Percentiles rank a stretch among this genome's conserved stretches.
phyloP scores from a whole-genome alignment of 768 basidiomycete species.

The Leucosporidium creatinivorum region DNA sequence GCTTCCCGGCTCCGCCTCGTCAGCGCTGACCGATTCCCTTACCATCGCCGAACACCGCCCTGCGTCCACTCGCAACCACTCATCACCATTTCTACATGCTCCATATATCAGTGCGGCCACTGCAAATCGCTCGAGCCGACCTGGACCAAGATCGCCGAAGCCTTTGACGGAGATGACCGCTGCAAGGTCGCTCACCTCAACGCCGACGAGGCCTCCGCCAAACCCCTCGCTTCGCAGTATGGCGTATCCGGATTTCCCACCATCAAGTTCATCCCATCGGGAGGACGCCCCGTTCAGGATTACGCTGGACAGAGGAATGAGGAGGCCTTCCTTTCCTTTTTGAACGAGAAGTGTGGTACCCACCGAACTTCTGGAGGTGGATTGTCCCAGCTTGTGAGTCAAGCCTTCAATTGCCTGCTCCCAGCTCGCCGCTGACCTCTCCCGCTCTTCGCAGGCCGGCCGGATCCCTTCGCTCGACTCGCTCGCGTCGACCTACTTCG shows the following conservation, averaged over 20 bases:
- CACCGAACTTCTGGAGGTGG: conserved; percentile 73
- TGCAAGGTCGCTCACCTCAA: conserved; percentile 86
- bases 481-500: conserved; percentile 68
- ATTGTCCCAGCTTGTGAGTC: conserved; percentile 52
- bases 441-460: conserved; percentile 56
- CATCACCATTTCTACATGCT: conserved; percentile 8
- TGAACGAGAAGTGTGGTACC: conserved; percentile 83
- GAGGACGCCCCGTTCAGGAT: conserved; percentile 45
- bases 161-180: conserved; percentile 68
- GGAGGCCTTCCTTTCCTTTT: conserved; percentile 64
- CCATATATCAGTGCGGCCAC: conserved; percentile 69
- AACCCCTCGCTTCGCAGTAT: conserved; percentile 61
- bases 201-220: conserved; percentile 75
- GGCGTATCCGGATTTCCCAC: conserved; percentile 79
- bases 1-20: too few species aligned
- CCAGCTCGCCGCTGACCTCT: background rate
- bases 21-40: too few species aligned
- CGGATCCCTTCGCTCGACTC: conserved; percentile 67
- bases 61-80: conserved; percentile 14
- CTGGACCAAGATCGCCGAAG: conserved; percentile 45
- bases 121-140: conserved; percentile 58
- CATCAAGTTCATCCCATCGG: conserved; percentile 60
- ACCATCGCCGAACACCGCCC: too few species aligned
- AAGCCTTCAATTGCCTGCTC: too few species aligned
- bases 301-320: conserved; percentile 70